phyloP scores from a whole-genome alignment of 2,329 filamentous ascomycete genomes.

The Esteya vermicola region DNA sequence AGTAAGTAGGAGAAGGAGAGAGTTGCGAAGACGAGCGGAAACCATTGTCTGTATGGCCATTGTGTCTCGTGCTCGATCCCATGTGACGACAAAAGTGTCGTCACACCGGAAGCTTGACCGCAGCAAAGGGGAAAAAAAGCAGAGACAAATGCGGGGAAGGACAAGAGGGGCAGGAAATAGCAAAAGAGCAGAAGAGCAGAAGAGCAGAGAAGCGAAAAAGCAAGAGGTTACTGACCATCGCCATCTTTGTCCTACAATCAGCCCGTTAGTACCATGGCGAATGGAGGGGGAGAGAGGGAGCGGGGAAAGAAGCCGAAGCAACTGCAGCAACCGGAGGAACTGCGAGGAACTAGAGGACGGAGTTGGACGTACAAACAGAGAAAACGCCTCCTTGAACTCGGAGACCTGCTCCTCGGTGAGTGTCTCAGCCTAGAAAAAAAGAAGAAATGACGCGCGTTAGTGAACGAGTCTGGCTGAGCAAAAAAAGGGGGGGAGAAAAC shows the following conservation, averaged over 20 bases:
- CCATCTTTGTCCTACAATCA: constrained; percentile 13
- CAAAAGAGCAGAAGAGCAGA: not conserved
- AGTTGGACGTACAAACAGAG: constrained; percentile 97
- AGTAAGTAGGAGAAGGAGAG: constrained; percentile 5
- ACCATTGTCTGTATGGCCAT: too few relatives aligned
- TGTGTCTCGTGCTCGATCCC: too few relatives aligned
- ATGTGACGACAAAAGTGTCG: too few relatives aligned
- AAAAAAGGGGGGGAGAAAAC: not conserved
- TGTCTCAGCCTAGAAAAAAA: constrained; percentile 96
- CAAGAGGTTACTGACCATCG: constrained; percentile 12
- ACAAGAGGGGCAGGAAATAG: too few relatives aligned
- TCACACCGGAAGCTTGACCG: too few relatives aligned
- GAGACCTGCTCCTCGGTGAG: constrained; percentile 99
- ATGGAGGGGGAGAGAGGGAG: not conserved
- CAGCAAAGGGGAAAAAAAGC: too few relatives aligned
- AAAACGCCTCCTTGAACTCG: constrained; percentile 99
- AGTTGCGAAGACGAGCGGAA: too few relatives aligned
- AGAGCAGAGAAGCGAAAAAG: not conserved
- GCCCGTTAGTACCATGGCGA: not conserved
- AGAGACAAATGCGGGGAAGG: too few relatives aligned
- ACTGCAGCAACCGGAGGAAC: constrained; percentile 7
- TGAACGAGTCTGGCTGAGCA: not conserved
- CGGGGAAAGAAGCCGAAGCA: not conserved
- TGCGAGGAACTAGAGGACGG: not conserved
- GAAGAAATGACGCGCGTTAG: constrained; percentile 4